Evolutionary conservation across 192 early-diverging fungal genomes (phyloP), one percentile per base, ranked within the genome.

Genomic region (Entomortierella beljakovae): DNA sequence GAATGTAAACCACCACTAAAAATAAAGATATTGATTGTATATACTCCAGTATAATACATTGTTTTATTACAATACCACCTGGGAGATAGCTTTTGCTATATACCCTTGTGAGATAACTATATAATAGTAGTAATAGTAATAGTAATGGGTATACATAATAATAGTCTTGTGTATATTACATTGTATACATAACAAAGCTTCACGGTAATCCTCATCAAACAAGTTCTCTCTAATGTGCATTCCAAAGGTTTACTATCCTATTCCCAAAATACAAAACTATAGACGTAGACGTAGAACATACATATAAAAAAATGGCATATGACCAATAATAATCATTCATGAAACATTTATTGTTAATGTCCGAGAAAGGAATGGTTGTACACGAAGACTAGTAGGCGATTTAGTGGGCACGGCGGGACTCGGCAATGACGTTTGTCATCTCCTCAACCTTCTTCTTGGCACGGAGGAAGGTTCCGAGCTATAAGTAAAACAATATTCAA

Each of bases 371-470:
- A 60, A 43, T 28, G 37, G 57, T 60, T 23, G 37, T 60, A 43
- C 57, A 64, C 6, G 37, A 37, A 55, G 53, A 35, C 40, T 33
- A 50, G n/a, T 34, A 57, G 18, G 32, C 28, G 29, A 26, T 79
- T 79, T 79, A 79, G 62, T 79, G 75, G 57, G 73, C 73, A 86
- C 97, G 95, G 82, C 98, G 95, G 74, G 94, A 91, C 73, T 96
- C 94, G 69, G 94, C 93, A 61, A 99, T 95, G 73, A 98, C 91
- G 85, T 86, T 87, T 63, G 89, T 87, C 81, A 99, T 92, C 89
- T 99, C 97, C 73, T 99, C 98, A 81, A 99, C 94, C 95, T 99
- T 99, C 75, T 89, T 92, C 94, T 99, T 99, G 84, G 96, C 94
- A 81, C 97, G 97, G 82, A 90, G 82, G 81, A 97, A 92, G 68